phyloP scores from a whole-genome alignment of 116 monocot species.

The Posidonia oceanica region DNA sequence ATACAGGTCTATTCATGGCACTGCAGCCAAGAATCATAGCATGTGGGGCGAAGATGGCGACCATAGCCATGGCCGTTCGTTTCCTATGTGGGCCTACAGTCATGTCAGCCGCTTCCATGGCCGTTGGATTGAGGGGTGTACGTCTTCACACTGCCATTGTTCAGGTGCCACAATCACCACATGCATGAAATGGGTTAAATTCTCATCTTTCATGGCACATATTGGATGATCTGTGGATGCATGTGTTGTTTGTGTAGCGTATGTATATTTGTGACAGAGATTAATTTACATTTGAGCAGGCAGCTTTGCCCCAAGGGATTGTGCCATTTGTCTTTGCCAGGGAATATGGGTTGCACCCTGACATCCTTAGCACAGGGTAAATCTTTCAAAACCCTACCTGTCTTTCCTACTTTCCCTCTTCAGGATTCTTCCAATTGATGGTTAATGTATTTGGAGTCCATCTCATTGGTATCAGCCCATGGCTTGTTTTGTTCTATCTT shows the following conservation, averaged over 20 bases:
- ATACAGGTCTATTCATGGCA: conserved; percentile 49
- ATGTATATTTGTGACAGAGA: too few relatives aligned
- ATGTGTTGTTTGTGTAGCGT: too few relatives aligned
- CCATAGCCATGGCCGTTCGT: conserved; percentile 27
- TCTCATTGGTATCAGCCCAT: too few relatives aligned
- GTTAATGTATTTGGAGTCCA: too few relatives aligned
- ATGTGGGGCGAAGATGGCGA: conserved; percentile 37
- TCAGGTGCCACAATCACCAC: conserved; percentile 16
- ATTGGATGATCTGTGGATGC: too few relatives aligned
- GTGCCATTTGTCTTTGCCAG: conserved; percentile 49
- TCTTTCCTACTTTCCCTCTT: background rate
- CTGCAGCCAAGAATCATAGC: conserved; percentile 46
- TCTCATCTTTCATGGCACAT: too few relatives aligned
- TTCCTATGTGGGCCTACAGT: conserved; percentile 30
- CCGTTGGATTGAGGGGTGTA: conserved; percentile 28
- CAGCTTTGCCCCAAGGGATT: conserved; percentile 47
- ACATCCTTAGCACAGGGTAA: conserved; percentile 51
- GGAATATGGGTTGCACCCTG: conserved; percentile 40
- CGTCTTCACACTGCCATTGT: conserved; percentile 40
- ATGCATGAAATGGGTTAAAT: background rate
- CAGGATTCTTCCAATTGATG: too few relatives aligned
- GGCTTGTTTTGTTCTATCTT: background rate
- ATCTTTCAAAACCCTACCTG: background rate
- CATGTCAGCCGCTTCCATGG: conserved; percentile 36
- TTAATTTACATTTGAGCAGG: conserved; percentile 8